Evolutionary conservation across 768 basidiomycete species (phyloP).

Genomic region (Daedaleopsis nitida): DNA sequence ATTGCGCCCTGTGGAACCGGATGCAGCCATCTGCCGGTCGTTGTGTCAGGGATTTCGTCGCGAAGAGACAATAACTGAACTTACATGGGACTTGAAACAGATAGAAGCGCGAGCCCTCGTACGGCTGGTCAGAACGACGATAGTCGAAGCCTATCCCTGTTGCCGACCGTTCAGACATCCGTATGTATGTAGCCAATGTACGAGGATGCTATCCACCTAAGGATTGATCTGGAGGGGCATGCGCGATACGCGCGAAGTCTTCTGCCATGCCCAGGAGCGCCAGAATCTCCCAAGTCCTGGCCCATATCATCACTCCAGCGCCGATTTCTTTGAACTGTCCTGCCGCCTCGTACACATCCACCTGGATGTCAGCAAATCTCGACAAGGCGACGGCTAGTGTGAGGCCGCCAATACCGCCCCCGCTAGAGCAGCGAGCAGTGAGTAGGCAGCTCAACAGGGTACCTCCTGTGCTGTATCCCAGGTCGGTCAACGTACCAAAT

Average conservation of each 20-base stretch:
- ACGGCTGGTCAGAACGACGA: constrained; percentile 42
- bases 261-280: constrained; percentile 28
- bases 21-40: constrained; percentile 32
- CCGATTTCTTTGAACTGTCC: constrained; percentile 51
- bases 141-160: constrained; percentile 49
- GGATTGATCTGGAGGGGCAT: constrained; percentile 25
- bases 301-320: constrained; percentile 41
- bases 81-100: constrained; percentile 45
- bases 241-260: constrained; percentile 27
- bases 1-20: constrained; percentile 51
- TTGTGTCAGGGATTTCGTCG: neutral
- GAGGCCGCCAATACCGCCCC: constrained; percentile 37
- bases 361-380: constrained; percentile 26
- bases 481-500: constrained; percentile 31
- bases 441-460: neutral
- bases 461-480: constrained; percentile 1
- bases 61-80: neutral
- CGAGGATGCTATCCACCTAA: constrained; percentile 7
- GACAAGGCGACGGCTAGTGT: constrained; percentile 32
- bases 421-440: constrained; percentile 18
- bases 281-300: constrained; percentile 31
- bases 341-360: constrained; percentile 38
- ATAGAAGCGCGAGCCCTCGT: constrained; percentile 43
- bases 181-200: neutral
- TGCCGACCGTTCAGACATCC: neutral